Conservation (phyloP, 768 basidiomycete genomes). For the Serendipita sp. region DNA sequence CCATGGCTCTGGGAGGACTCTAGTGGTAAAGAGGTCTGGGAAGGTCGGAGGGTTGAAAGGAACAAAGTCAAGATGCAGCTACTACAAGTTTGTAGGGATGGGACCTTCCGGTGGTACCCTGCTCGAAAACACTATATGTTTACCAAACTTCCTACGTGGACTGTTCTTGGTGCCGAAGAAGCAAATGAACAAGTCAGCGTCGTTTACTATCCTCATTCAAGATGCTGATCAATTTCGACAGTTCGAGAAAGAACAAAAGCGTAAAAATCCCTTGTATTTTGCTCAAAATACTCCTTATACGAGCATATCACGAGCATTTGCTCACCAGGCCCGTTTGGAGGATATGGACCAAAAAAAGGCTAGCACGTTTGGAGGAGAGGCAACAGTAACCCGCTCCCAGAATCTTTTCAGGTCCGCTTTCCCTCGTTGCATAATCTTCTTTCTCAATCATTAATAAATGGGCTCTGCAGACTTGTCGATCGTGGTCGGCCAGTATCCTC, state of each 20-base stretch:
- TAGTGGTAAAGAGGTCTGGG: slow-evolving; percentile 22
- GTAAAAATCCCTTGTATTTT: not conserved
- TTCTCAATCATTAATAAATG: not conserved
- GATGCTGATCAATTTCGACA: not conserved
- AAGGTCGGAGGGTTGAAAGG: not conserved
- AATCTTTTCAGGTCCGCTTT: not conserved
- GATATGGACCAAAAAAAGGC: not conserved
- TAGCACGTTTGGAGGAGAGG: not conserved
- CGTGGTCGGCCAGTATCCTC: not conserved
- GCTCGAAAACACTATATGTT: slow-evolving; percentile 3
- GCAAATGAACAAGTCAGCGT: not conserved
- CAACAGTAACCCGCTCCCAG: not conserved
- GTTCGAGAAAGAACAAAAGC: not conserved
- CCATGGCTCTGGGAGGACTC: slow-evolving; percentile 88
- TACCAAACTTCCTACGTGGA: slow-evolving; percentile 5
- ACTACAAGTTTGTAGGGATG: slow-evolving; percentile 2
- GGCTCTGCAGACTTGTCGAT: not conserved
- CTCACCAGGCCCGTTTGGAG: not conserved
- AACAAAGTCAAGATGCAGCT: slow-evolving; percentile 6
- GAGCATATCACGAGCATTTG: not conserved
- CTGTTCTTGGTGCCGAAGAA: not conserved
- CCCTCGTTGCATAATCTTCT: not conserved
- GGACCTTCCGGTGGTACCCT: slow-evolving; percentile 5
- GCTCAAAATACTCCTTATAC: not conserved
- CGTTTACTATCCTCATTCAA: not conserved